phyloP scores from a whole-genome alignment of 352 stramenopile species.

The Albugo laibachii region DNA sequence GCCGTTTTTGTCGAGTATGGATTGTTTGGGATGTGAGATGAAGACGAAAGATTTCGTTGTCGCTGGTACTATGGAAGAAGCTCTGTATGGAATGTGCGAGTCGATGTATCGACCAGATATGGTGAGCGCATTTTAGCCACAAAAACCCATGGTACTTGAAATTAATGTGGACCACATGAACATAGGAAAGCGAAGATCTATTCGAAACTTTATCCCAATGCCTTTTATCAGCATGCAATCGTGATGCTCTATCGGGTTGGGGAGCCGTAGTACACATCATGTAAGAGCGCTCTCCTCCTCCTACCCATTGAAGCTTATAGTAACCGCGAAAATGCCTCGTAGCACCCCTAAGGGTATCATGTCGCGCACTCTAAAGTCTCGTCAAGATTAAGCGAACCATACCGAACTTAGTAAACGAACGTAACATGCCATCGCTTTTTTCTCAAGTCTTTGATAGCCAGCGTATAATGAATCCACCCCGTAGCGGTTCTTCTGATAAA shows the following conservation, averaged over 20 bases:
- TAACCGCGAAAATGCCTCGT: not conserved
- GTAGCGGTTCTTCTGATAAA: not conserved
- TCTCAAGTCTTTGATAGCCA: too few species aligned
- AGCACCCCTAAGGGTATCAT: slow-evolving; percentile 57
- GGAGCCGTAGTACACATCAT: slow-evolving; percentile 98
- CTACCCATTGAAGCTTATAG: too few species aligned
- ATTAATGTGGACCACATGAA: not conserved
- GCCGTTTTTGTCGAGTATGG: slow-evolving; percentile 95
- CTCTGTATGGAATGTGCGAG: slow-evolving; percentile 98
- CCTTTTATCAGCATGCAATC: slow-evolving; percentile 94
- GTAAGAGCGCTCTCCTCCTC: slow-evolving; percentile 5
- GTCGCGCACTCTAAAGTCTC: slow-evolving; percentile 64
- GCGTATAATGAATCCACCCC: too few species aligned
- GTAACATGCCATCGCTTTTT: too few species aligned
- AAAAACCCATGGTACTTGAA: too few species aligned
- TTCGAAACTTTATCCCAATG: slow-evolving; percentile 98
- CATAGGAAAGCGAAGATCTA: slow-evolving; percentile 83
- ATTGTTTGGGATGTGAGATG: slow-evolving; percentile 93
- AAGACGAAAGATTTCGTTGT: slow-evolving; percentile 97
- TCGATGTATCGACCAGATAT: slow-evolving; percentile 94
- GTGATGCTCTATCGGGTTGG: slow-evolving; percentile 96
- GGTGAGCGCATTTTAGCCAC: slow-evolving; percentile 12
- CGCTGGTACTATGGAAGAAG: slow-evolving; percentile 91
- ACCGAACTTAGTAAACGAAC: too few species aligned
- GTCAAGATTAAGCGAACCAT: slow-evolving; percentile 35